These are phyloP conservation scores for Mollisia scopiformis DNA, from an alignment of 2,329 filamentous ascomycete species.

Conservation along the genomic window DNA sequence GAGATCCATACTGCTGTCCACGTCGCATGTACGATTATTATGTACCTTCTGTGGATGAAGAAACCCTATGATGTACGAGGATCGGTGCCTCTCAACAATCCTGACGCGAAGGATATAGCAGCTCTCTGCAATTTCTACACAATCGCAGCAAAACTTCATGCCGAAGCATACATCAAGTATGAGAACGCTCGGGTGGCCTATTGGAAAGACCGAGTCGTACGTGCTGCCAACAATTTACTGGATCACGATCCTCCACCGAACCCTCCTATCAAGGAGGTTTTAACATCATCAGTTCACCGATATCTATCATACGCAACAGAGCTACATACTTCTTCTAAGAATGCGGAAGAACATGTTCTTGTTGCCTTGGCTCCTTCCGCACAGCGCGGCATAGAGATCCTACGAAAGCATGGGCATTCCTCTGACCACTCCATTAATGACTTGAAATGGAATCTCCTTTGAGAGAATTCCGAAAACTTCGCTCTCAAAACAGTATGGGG, in stretches of 20 bases:
- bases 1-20: background rate
- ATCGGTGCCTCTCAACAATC: background rate
- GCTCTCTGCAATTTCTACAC: background rate
- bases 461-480: background rate
- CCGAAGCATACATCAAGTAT: background rate
- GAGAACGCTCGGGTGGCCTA: background rate
- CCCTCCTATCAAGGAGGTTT: background rate
- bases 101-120: background rate
- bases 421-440: background rate
- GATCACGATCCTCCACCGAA: conserved; percentile 1
- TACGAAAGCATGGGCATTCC: background rate
- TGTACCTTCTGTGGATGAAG: background rate
- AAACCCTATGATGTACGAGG: conserved; percentile 1
- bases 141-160: background rate
- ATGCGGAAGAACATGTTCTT: background rate
- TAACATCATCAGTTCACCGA: background rate
- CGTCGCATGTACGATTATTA: conserved; percentile 2
- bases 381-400: background rate
- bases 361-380: background rate
- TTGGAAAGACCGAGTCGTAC: background rate
- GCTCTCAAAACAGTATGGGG: background rate
- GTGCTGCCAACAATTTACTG: background rate
- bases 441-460: background rate
- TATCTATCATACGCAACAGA: background rate
- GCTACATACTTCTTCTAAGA: no score